Evolutionary conservation across 148 eudicot genomes (phyloP), one percentile per base, ranked within the genome.

Genomic region (Heliosperma pusillum): DNA sequence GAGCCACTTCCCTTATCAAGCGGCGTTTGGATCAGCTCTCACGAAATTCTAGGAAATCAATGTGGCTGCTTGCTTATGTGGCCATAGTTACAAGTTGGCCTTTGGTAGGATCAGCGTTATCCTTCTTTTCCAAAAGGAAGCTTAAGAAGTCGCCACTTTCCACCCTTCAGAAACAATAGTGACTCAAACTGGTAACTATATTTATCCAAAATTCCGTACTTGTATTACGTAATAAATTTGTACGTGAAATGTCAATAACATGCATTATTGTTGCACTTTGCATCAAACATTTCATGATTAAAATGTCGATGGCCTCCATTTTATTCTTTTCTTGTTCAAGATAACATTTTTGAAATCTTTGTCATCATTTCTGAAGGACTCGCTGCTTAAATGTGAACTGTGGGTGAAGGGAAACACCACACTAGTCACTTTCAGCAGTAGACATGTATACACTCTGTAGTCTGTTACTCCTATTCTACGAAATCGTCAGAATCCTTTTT

Each of bases 21-120:
- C 84, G 85, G 77, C 84, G 85, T 74, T 80, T 89, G 56, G 83
- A 83, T 63, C 85, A 89, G 77, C 87, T 90, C 58, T 87, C 84
- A 60, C 89, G 75, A 65, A 86, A 90, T 52, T 84, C 86, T 25
- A 86, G 73, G 79, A 88, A 76, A 50, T 90, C 89, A 40, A 83
- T 89, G 60, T 93, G 98, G 96, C 76, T 89, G 71, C 93, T 90
- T 15, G 85, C 86, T 76, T 93, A 89, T 75, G 80, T 90, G 53
- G 91, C 96, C 70, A 62, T 87, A 57, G 50, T 84, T 26, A 82
- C 96, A 27, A 86, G 81, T 75, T 90, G 88, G 93, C 96, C 93
- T 11, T 64, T 89, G 71, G 76, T 86, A 7, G 86, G 94, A 50
- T 82, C 88, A 29, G 92, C 85, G 26, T 70, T 92, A 19, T 83